phyloP scores from a whole-genome alignment of 495 filamentous ascomycete genomes.

The Aspergillus coremiiformis region DNA sequence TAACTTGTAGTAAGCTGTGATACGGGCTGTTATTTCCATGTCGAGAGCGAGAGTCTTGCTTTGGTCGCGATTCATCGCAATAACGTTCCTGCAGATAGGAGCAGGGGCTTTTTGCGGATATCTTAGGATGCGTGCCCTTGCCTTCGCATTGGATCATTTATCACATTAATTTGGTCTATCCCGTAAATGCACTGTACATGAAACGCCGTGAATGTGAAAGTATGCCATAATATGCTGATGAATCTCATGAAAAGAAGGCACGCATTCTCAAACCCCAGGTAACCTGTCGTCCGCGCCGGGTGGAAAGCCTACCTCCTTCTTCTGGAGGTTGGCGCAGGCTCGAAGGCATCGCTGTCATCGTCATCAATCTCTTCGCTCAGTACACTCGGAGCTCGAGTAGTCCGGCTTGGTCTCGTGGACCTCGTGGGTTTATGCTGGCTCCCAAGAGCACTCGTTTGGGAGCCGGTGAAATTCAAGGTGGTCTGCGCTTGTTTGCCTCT shows the following conservation, averaged over 20 bases:
- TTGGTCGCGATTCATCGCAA: not conserved
- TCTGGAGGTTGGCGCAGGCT: constrained; percentile 39
- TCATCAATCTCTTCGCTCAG: constrained; percentile 54
- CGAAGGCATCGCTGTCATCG: constrained; percentile 79
- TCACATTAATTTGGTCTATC: not conserved
- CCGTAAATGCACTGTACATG: not conserved
- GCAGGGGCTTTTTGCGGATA: not conserved
- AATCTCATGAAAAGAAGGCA: not conserved
- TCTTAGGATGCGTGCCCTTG: not conserved
- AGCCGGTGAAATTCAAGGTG: constrained; percentile 63
- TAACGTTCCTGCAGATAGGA: not conserved
- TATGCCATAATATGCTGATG: not conserved
- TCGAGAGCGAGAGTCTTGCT: not conserved
- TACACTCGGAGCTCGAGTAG: constrained; percentile 33
- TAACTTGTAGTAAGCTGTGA: constrained; percentile 33
- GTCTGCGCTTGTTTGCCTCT: constrained; percentile 49
- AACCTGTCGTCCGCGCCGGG: not conserved
- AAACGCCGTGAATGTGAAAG: not conserved
- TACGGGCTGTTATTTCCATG: not conserved
- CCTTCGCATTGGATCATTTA: not conserved
- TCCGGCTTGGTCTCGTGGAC: constrained; percentile 37
- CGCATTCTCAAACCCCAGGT: not conserved
- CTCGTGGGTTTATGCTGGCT: constrained; percentile 20
- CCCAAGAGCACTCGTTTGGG: constrained; percentile 36
- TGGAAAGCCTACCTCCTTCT: constrained; percentile 8